Evolutionary conservation across 2,329 filamentous ascomycete genomes (phyloP), one percentile per base, ranked within the genome.

Genomic region (Colletotrichum paranaense): DNA sequence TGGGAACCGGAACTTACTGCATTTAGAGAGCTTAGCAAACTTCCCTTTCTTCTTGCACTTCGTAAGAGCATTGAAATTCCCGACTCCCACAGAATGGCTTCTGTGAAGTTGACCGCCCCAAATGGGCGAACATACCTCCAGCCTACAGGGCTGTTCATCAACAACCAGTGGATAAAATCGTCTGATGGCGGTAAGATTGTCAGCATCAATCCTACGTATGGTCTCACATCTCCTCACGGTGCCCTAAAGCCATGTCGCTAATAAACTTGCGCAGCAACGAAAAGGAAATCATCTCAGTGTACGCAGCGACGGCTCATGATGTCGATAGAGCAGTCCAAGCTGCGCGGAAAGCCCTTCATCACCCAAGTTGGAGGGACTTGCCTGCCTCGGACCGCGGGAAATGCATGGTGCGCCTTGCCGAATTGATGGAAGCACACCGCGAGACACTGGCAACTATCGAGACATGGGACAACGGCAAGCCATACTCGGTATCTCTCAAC

Each of bases 391-490:
- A 93, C 65, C 90, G 94, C 49, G 93, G 91, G 52, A 87, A 87
- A 28, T 82, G 95, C 72, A 88, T 97, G 87, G 86, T 87, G 80
- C 93, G 91, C 80, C 89, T 96, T 35, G 91, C 92, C 24, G 89
- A 92, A 72, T 84, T 96, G 42, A 85, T 95, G 46, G 90, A 92
- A 63, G 80, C 91, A 78, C 87, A 97, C 80, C 87, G 86, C 32
- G 86, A 86, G 74, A 78, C 79, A 1, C 79, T 88, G 24, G 84
- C 85, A 46, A 83, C 85, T 14, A 84, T 88, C 59, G 93, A 97
- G 83, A 92, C 93, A 0, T 92, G 94, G 88, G 93, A 97, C 81
- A 95, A 95, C 78, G 94, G 93, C 80, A 95, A 96, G 81, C 92
- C 93, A 4, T 94, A 93, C 81, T 82, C 85, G 3, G 89, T 91